Evolutionary conservation across 352 stramenopile species (phyloP), one percentile per base, ranked within the genome.

Genomic region (Phytopythium sindhum): DNA sequence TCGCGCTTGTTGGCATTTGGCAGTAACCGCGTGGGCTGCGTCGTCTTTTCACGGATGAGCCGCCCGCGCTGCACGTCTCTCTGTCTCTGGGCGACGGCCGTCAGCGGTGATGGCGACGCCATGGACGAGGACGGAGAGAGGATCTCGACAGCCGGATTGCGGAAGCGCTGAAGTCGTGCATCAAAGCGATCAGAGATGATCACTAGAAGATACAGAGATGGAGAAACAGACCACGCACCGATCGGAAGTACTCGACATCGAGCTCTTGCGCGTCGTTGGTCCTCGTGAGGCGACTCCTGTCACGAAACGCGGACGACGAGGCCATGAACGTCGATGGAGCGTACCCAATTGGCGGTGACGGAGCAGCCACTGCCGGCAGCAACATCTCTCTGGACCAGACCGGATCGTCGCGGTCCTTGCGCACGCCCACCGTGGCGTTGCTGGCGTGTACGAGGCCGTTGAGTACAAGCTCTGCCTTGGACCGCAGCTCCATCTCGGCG

Each of bases 401-500:
- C 23, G 3, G 45, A 8, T 31, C 23, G 23, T 52, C 45, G 37
- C 52, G 54, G 24, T 26, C 47, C 24, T 66, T 56, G 50, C 61
- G 41, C 15, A 1, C 15, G 17, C 41, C 23, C 4, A n/a, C 41
- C 10, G 41, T 58, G 58, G 10, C 51, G 45, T 63, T 64, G 60
- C 77, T 86, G 44, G 68, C 81, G 39, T 74, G 83, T 8, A 92
- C 75, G 62, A 91, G 71, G 24, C 82, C 85, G 57, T 82, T 79
- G 9, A 93, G 74, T 37, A 95, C 82, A 28, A 95, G 73, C 60
- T 95, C 84, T 21, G 83, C 86, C 72, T 94, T 95, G n/a, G 74
- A 63, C n/a, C 78, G 75, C 61, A 95, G 69, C 50, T 95, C 86
- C 11, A 64, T 31, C 57, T 95, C 86, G 0, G 86, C 86, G 26